Evolutionary conservation across 768 basidiomycete species (phyloP).

Genomic region (Amylocystis lapponica): DNA sequence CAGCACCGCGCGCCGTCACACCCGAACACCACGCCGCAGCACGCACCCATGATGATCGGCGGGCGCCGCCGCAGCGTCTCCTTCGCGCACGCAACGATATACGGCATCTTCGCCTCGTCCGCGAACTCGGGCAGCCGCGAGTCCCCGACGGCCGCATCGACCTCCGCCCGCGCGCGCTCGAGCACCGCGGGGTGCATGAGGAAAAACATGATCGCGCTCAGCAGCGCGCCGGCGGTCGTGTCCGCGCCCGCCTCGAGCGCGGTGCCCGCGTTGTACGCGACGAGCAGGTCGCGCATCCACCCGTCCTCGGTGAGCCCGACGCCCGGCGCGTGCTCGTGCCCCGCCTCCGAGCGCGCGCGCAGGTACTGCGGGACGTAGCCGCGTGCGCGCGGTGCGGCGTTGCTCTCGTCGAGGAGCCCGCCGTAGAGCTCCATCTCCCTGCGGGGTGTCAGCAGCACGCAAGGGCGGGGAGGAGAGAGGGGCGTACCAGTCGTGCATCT

Average conservation of each 20-base stretch:
- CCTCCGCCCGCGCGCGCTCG: constrained; percentile 56
- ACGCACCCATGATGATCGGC: too few species aligned
- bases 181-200: constrained; percentile 46
- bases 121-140: constrained; percentile 49
- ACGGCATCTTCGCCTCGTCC: constrained; percentile 48
- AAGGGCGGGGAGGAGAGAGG: too few species aligned
- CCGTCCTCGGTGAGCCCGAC: constrained; percentile 23
- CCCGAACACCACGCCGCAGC: too few species aligned
- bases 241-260: constrained; percentile 21
- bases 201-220: constrained; percentile 54
- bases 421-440: constrained; percentile 16
- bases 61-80: constrained; percentile 25
- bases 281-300: constrained; percentile 21
- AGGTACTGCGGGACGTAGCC: constrained; percentile 12
- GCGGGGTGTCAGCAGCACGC: too few species aligned
- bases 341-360: constrained; percentile 13
- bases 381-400: constrained; percentile 14
- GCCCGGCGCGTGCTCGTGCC: constrained; percentile 19
- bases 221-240: constrained; percentile 38
- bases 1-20: too few species aligned
- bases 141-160: constrained; percentile 67
- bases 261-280: constrained; percentile 10
- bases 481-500: constrained; percentile 17
- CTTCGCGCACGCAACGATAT: constrained; percentile 43
- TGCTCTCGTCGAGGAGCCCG: constrained; percentile 18